Percentiles rank a stretch among this genome's conserved stretches.
Evolutionary conservation across 805 yeast species (phyloP).

Genomic region (Crinitomyces ghanaensis): DNA sequence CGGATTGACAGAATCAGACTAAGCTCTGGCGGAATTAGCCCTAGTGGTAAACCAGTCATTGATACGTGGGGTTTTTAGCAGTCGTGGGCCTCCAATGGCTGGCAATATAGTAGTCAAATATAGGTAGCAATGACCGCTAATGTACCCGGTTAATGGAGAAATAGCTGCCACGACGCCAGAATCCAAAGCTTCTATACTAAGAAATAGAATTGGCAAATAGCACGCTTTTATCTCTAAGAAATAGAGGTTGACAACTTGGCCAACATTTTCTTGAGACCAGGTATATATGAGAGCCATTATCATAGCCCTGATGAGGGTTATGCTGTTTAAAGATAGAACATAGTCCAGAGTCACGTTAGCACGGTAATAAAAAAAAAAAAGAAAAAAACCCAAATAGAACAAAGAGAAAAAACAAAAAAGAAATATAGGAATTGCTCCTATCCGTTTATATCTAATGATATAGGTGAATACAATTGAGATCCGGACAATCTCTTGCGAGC

Average conservation of each 20-base stretch:
- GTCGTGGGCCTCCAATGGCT: conserved; percentile 18
- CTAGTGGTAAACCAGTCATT: conserved; percentile 2
- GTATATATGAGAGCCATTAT: conserved; percentile 27
- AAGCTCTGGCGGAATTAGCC: too few relatives aligned
- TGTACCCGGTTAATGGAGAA: conserved; percentile 21
- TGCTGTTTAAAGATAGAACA: conserved; percentile 13
- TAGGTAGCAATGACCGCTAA: conserved; percentile 25
- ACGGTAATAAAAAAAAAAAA: too few relatives aligned
- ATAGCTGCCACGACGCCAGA: conserved; percentile 20
- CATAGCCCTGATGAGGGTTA: conserved; percentile 20
- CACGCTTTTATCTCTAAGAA: conserved; percentile 23
- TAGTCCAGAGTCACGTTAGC: too few relatives aligned
- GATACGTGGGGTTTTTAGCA: conserved; percentile 6
- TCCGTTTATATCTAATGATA: conserved; percentile 1
- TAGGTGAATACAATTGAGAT: conserved; percentile 4
- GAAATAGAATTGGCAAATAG: conserved; percentile 24
- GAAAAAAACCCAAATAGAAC: too few relatives aligned
- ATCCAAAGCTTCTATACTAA: conserved; percentile 19
- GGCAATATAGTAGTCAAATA: conserved; percentile 23
- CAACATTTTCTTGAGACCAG: conserved; percentile 27
- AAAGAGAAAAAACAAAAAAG: conserved; percentile 7
- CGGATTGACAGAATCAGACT: too few relatives aligned
- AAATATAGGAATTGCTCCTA: conserved; percentile 7
- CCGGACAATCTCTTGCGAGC: conserved; percentile 15
- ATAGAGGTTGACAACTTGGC: conserved; percentile 18